Base-by-base conservation (phyloP, 768 basidiomycete species). In the Wakefieldia striispora region DNA sequence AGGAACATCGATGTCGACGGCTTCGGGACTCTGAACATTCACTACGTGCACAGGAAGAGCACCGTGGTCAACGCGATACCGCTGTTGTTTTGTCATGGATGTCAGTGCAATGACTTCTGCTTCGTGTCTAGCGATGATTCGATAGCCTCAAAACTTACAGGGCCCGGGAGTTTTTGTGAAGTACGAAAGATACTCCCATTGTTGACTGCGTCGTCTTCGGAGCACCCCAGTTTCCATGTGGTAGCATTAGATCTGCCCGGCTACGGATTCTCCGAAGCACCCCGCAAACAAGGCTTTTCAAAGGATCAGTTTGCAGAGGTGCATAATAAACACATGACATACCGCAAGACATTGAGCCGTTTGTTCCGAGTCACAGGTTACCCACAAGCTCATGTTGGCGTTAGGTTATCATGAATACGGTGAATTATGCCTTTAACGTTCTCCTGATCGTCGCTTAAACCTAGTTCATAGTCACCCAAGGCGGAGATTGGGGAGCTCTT, bases 131-230 rank as follows among this genome's bases (percentile, higher is more conserved):
- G 12, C n/a, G 17, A 26, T 17, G 6, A 36, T 29, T 35, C 6
- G 31, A 27, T 21, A 13, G 6, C 16, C 3, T 33, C 31, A 9
- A n/a, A 16, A 24, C 1, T 10, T 14, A 12, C 49, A 82, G 82
- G 84, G 84, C 82, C 83, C 0, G 83, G 84, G 44, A 72, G 76
- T 46, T 81, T 83, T 59, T 48, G 76, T 19, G 82, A 86, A 65
- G 77, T 75, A 7, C 60, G 68, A 35, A 85, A 84, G 67, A 66
- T 86, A 5, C 63, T 86, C 1, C 79, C 82, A 3, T 57, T 82
- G 7, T 64, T 87, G 52, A 70, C 75, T 0, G 62, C 70, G 23
- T 62, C 66, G 0, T 70, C 72, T 1, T 47, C 68, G 2, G 64
- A 71, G 0, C 70, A 77, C 6, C 83, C 82, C 1, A 78, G 74